Conservation (phyloP, 257 asterid species). For the Solanum acaule region DNA sequence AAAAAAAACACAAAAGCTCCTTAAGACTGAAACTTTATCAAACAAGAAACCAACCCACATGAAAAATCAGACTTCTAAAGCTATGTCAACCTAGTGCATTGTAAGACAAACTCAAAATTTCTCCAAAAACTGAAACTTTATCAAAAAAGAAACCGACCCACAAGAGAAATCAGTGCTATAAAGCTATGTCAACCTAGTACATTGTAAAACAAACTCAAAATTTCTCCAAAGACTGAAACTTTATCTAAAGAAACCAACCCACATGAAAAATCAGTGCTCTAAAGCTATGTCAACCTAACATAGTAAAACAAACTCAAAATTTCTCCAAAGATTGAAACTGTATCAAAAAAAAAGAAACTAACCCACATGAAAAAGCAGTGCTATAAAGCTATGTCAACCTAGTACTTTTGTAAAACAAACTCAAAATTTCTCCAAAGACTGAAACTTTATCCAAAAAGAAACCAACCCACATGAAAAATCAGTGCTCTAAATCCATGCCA, state of each 20-base stretch:
- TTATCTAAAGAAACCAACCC: not conserved
- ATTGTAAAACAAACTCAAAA: not conserved
- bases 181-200: not conserved
- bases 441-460: not conserved
- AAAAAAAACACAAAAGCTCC: not conserved
- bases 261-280: not conserved
- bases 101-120: not conserved
- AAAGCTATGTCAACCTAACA: not conserved
- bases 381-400: not conserved
- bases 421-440: not conserved
- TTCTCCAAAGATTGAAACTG: not conserved
- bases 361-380: not conserved
- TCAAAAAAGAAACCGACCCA: not conserved
- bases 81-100: not conserved
- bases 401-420: not conserved
- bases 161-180: not conserved
- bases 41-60: not conserved
- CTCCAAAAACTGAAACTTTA: not conserved
- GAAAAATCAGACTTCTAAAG: not conserved
- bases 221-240: not conserved
- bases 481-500: not conserved
- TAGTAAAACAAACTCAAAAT: not conserved
- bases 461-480: not conserved
- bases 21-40: not conserved
- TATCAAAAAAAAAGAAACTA: not conserved